Evolutionary conservation across 2,329 filamentous ascomycete species (phyloP).

Genomic region (Monilinia laxa): DNA sequence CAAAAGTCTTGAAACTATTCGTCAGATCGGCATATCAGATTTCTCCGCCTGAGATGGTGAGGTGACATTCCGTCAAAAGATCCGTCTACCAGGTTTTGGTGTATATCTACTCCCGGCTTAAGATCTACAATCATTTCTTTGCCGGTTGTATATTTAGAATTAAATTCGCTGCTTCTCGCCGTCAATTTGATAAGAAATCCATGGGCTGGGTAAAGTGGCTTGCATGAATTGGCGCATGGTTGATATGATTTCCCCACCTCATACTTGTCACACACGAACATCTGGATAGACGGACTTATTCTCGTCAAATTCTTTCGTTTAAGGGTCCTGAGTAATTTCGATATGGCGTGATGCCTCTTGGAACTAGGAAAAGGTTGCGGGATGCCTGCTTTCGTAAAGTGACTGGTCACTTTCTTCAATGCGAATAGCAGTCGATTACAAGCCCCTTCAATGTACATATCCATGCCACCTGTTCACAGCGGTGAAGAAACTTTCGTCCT

Average conservation of each 20-base stretch:
- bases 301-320: background rate
- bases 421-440: background rate
- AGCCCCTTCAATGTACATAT: background rate
- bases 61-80: background rate
- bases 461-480: background rate
- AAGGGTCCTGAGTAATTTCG: background rate
- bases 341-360: background rate
- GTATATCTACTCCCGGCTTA: background rate
- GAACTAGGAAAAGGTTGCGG: background rate
- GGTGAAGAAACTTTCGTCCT: background rate
- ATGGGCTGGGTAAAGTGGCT: constrained; percentile 9
- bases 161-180: background rate
- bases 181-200: background rate
- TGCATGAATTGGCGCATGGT: constrained; percentile 9
- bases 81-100: background rate
- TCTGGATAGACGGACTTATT: background rate
- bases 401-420: constrained; percentile 1
- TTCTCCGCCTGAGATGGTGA: background rate
- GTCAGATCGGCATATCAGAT: background rate
- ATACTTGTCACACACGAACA: background rate
- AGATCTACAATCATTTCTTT: constrained; percentile 3
- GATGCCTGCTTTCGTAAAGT: background rate
- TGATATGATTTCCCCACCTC: background rate
- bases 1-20: background rate
- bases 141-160: background rate